Conservation (phyloP, 163 green algal genomes). For the Volvox carteri region DNA sequence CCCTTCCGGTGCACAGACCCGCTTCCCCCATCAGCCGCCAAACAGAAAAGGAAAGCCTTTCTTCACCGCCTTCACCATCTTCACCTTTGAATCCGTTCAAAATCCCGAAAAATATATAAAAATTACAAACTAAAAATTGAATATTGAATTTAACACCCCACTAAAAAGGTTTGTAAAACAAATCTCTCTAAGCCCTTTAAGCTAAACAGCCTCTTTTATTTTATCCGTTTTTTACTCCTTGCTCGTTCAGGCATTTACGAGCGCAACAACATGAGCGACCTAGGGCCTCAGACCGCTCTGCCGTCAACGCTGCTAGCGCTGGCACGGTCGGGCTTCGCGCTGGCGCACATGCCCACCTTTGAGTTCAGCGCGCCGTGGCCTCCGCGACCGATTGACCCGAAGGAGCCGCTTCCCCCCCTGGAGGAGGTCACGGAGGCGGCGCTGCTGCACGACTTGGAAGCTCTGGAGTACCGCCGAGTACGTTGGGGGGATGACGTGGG, state of each 20-base stretch:
- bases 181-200: background rate
- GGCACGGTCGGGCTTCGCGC: background rate
- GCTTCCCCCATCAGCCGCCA: too few relatives aligned
- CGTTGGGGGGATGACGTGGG: background rate
- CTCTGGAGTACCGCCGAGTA: slow-evolving; percentile 14
- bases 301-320: slow-evolving; percentile 12
- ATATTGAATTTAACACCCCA: too few relatives aligned
- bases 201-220: too few relatives aligned
- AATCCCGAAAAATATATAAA: too few relatives aligned
- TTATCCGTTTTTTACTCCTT: too few relatives aligned
- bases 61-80: too few relatives aligned
- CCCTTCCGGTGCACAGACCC: too few relatives aligned
- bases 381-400: slow-evolving; percentile 8
- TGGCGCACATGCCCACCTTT: slow-evolving; percentile 52
- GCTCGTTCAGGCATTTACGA: slow-evolving; percentile 53
- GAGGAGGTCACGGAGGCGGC: slow-evolving; percentile 22
- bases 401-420: slow-evolving; percentile 29
- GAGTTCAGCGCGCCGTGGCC: slow-evolving; percentile 47
- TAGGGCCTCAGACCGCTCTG: slow-evolving; percentile 20
- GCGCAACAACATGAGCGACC: slow-evolving; percentile 34
- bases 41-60: too few relatives aligned
- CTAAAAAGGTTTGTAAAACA: too few relatives aligned
- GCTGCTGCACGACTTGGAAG: slow-evolving; percentile 9
- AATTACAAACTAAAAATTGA: too few relatives aligned
- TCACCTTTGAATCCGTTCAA: too few relatives aligned